Percentiles rank a stretch among this genome's conserved stretches.
Evolutionary conservation across 148 eudicot genomes (phyloP).

Genomic region (Silene conica): DNA sequence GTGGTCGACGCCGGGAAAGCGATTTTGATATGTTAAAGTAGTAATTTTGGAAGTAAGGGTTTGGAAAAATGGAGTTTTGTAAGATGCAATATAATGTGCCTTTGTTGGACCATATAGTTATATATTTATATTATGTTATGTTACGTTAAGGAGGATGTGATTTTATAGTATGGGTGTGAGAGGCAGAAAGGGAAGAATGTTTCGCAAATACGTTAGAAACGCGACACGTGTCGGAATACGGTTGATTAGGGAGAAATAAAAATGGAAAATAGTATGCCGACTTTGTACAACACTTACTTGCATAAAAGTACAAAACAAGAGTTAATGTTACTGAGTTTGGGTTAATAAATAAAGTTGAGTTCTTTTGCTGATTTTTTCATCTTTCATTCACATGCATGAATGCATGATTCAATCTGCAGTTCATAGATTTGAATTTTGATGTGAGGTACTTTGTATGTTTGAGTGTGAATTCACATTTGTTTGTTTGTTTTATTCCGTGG

Average conservation of each 20-base stretch:
- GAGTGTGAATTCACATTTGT: too few relatives aligned
- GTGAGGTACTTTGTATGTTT: too few relatives aligned
- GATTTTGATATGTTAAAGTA: not conserved
- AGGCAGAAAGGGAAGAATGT: not conserved
- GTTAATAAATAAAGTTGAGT: not conserved
- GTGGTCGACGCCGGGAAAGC: too few relatives aligned
- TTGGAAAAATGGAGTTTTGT: not conserved
- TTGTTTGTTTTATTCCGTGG: too few relatives aligned
- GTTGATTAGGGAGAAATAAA: slow-evolving; percentile 22
- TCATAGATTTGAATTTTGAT: too few relatives aligned
- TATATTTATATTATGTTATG: too few relatives aligned
- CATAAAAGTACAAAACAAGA: not conserved
- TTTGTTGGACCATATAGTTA: slow-evolving; percentile 14
- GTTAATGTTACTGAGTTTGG: not conserved
- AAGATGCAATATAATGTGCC: slow-evolving; percentile 6
- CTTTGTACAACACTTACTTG: not conserved
- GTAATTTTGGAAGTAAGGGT: not conserved
- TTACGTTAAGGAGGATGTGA: too few relatives aligned
- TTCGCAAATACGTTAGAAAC: slow-evolving; percentile 2
- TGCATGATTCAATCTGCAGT: not conserved
- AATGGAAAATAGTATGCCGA: not conserved
- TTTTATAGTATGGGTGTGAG: slow-evolving; percentile 7
- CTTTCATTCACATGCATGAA: not conserved
- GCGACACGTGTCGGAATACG: slow-evolving; percentile 37
- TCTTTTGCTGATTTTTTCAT: not conserved